These are phyloP conservation scores for Aspergillus aculeatus DNA, from an alignment of 2,329 filamentous ascomycete genomes.

Conservation along the genomic window DNA sequence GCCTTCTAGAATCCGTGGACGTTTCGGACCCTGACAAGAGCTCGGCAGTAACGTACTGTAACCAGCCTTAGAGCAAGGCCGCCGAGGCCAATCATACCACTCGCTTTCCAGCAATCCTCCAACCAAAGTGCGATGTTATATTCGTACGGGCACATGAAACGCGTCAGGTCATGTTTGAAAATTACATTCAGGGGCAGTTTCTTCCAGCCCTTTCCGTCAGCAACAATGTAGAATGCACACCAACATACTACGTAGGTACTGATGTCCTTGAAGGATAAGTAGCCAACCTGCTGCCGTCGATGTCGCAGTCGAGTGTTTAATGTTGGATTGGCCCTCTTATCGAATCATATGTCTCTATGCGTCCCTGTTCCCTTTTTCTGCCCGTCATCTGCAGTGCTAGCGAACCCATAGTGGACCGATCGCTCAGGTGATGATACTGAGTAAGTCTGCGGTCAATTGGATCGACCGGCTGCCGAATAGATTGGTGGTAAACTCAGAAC, in stretches of 20 bases:
- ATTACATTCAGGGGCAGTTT: neutral
- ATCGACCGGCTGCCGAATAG: neutral
- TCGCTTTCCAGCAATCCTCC: neutral
- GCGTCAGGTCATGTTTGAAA: neutral
- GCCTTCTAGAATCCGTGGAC: neutral
- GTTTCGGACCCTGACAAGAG: neutral
- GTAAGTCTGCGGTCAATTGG: neutral
- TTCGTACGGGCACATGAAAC: neutral
- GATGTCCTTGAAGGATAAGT: neutral
- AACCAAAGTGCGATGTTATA: neutral
- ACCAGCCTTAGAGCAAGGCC: neutral
- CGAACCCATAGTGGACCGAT: neutral
- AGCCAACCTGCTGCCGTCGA: neutral
- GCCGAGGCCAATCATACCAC: neutral
- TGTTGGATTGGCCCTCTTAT: neutral
- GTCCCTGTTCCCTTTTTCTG: neutral
- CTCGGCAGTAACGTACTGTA: neutral
- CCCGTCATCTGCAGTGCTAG: neutral
- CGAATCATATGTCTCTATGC: neutral
- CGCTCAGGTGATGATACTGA: neutral
- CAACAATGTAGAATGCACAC: neutral
- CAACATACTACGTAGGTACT: neutral
- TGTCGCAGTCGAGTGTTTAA: neutral
- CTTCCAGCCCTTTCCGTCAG: neutral
- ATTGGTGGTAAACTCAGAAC: neutral